These are phyloP conservation scores for Pseudomonodictys pantanalensis DNA, from an alignment of 495 filamentous ascomycete genomes.

Conservation along the genomic window DNA sequence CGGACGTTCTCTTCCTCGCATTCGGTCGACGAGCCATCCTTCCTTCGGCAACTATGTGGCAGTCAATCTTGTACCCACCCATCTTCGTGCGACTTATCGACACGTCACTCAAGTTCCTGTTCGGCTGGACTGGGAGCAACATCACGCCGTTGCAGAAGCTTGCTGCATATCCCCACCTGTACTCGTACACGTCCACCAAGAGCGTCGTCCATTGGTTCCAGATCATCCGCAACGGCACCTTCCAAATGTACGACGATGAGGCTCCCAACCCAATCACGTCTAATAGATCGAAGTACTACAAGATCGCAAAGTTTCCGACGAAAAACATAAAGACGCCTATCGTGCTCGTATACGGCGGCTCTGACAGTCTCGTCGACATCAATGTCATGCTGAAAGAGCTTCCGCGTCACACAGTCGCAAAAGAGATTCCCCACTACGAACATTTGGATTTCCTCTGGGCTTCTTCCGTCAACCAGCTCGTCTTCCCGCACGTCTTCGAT, in stretches of 20 bases:
- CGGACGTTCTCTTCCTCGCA: slow-evolving; percentile 85
- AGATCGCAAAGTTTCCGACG: slow-evolving; percentile 93
- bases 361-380: slow-evolving; percentile 94
- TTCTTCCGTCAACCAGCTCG: slow-evolving; percentile 70
- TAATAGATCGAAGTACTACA: slow-evolving; percentile 64
- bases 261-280: slow-evolving; percentile 61
- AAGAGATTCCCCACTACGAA: slow-evolving; percentile 83
- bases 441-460: slow-evolving; percentile 99
- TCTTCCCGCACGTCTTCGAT: slow-evolving; percentile 86
- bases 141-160: slow-evolving; percentile 87
- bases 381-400: slow-evolving; percentile 84
- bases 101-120: slow-evolving; percentile 72
- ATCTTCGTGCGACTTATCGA: slow-evolving; percentile 91
- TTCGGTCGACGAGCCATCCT: slow-evolving; percentile 95
- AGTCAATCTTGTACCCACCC: slow-evolving; percentile 89
- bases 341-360: slow-evolving; percentile 87
- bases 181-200: slow-evolving; percentile 94
- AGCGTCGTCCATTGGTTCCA: slow-evolving; percentile 98
- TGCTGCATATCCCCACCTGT: slow-evolving; percentile 93
- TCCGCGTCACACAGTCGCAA: slow-evolving; percentile 77
- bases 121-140: slow-evolving; percentile 85
- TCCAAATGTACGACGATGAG: slow-evolving; percentile 98
- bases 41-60: slow-evolving; percentile 94
- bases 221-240: slow-evolving; percentile 89
- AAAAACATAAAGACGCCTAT: slow-evolving; percentile 96